These are phyloP conservation scores for Quercus berberidifolia DNA, from an alignment of 306 rosid genomes.

Conservation along the genomic window DNA sequence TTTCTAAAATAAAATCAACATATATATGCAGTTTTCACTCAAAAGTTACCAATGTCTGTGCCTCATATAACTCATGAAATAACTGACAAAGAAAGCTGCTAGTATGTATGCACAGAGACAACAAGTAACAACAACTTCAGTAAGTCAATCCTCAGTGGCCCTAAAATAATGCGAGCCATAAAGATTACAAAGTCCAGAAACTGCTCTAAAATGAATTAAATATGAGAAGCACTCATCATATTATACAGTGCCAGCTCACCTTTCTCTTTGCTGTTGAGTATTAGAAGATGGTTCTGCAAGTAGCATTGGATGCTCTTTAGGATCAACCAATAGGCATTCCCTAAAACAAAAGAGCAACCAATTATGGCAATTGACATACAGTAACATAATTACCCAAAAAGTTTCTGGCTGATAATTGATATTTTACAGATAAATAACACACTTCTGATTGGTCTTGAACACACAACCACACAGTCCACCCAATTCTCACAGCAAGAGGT, in stretches of 20 bases:
- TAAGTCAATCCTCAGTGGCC: not conserved
- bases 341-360: conserved; percentile 34
- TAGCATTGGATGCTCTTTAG: conserved; percentile 97
- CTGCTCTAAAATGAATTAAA: not conserved
- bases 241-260: conserved; percentile 36
- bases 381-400: conserved; percentile 1
- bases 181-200: not conserved
- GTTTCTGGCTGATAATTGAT: not conserved
- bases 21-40: not conserved
- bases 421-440: not conserved
- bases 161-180: not conserved
- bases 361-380: not conserved
- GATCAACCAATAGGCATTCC: conserved; percentile 89
- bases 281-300: conserved; percentile 95
- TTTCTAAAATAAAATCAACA: not conserved
- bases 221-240: not conserved
- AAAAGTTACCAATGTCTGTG: not conserved
- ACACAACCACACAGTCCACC: not conserved
- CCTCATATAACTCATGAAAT: not conserved
- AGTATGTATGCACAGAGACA: not conserved
- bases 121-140: not conserved
- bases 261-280: conserved; percentile 90
- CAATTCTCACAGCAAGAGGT: not conserved
- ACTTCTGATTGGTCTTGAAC: not conserved
- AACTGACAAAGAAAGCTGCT: not conserved